Evolutionary conservation across 2,329 filamentous ascomycete genomes (phyloP), one percentile per base, ranked within the genome.

Genomic region (Nakataea oryzae): DNA sequence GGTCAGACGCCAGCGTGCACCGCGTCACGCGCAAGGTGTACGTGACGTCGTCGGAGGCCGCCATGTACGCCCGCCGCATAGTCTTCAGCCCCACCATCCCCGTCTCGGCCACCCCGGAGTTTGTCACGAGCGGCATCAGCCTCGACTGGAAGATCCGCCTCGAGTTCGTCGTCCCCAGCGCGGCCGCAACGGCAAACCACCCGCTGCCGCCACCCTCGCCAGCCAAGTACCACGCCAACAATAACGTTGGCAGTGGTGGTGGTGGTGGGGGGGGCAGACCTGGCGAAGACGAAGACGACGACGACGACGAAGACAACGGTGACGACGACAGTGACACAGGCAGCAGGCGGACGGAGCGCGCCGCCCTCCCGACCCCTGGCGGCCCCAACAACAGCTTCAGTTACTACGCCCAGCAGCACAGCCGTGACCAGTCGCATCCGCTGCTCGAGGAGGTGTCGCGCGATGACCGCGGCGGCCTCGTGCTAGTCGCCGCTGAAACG

Each of bases 141-240:
- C 78, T 97, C 29, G 89, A 91, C 67, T 99, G 95, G 95, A 90
- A 89, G 72, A 79, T 99, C 41, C 81, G 91, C 1, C 86, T 99
- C 63, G 93, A 97, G 74, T 99, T 99, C 74, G 92, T 96, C 29
- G 93, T 93, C 7, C 87, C 90, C 67, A 57, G 54, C 34, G 30
- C 32, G 29, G 21, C 21, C 30, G 54, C 30, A 1, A 24, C n/a
- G 30, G 47, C 24, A 14, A 34, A 54, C 6, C 28, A 60, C 17
- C 30, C 24, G 27, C 60, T n/a, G 24, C 24, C 54, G 24, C 21
- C 47, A 5, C 14, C 54, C 13, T 26, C n/a, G 68, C 69, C 56
- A 50, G 29, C 27, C 24, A 29, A 28, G n/a, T 62, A 12, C 21
- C 62, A 55, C 61, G 66, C 62, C 34, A 69, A 70, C 34, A 72